These are phyloP conservation scores for Acer saccharum DNA, from an alignment of 345 rosid genomes.

Conservation along the genomic window DNA sequence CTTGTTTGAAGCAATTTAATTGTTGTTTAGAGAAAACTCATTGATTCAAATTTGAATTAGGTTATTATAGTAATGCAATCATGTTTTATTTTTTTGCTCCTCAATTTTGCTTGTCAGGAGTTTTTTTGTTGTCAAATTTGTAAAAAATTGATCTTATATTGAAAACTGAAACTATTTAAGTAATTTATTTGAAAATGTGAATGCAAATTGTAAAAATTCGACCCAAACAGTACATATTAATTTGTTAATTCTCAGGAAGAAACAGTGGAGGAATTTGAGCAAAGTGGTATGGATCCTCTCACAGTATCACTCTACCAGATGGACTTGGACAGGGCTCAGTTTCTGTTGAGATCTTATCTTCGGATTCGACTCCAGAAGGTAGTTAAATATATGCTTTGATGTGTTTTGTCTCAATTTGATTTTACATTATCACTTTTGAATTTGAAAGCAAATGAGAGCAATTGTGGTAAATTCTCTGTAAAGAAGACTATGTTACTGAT, in stretches of 20 bases:
- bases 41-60: not conserved
- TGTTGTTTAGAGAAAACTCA: not conserved
- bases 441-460: not conserved
- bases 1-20: not conserved
- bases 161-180: not conserved
- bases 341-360: slow-evolving; percentile 83
- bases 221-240: not conserved
- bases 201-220: not conserved
- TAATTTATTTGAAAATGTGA: not conserved
- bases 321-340: slow-evolving; percentile 86
- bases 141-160: not conserved
- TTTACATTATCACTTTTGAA: not conserved
- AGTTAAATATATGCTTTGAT: not conserved
- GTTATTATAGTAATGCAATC: not conserved
- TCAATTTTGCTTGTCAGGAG: no score
- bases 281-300: slow-evolving; percentile 56
- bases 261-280: slow-evolving; percentile 47
- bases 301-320: slow-evolving; percentile 80
- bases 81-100: no score
- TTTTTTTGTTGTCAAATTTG: no score
- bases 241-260: slow-evolving; percentile 47
- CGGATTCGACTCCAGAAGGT: slow-evolving; percentile 90
- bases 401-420: not conserved
- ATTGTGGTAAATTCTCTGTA: not conserved
- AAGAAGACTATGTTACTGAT: not conserved